These are phyloP conservation scores for Hypomontagnella monticulosa DNA, from an alignment of 495 filamentous ascomycete genomes.

Conservation along the genomic window DNA sequence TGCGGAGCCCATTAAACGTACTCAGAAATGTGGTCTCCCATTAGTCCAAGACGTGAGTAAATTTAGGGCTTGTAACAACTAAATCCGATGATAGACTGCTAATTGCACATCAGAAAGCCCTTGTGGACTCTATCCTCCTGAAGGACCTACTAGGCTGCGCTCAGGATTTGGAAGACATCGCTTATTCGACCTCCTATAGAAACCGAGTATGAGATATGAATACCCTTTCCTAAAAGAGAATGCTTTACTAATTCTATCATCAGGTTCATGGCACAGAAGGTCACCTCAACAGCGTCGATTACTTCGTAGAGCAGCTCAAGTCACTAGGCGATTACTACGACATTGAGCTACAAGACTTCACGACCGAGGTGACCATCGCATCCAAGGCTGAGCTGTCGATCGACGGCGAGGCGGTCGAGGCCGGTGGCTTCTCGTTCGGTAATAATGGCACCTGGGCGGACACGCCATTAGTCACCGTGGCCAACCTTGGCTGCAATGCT, in stretches of 20 bases:
- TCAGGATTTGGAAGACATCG: conserved; percentile 55
- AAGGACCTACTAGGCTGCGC: conserved; percentile 54
- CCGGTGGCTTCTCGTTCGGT: conserved; percentile 53
- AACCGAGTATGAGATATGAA: conserved; percentile 37
- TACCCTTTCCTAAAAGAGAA: not conserved
- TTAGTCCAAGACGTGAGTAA: conserved; percentile 38
- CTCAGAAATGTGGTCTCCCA: conserved; percentile 19
- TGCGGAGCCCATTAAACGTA: conserved; percentile 34
- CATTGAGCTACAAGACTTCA: conserved; percentile 68
- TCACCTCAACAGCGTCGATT: conserved; percentile 72
- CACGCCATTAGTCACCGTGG: conserved; percentile 57
- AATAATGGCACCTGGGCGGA: conserved; percentile 55
- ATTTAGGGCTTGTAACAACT: not conserved
- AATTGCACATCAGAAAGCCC: conserved; percentile 27
- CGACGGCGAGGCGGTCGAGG: conserved; percentile 40
- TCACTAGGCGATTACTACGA: conserved; percentile 64
- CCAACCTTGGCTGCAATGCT: conserved; percentile 64
- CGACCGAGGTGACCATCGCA: conserved; percentile 46
- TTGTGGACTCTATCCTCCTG: conserved; percentile 36
- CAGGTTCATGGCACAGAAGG: conserved; percentile 69
- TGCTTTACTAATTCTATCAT: conserved; percentile 44
- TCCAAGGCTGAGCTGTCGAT: conserved; percentile 49
- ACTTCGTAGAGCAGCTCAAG: conserved; percentile 62
- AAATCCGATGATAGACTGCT: not conserved
- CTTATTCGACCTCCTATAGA: conserved; percentile 42